Evolutionary conservation across 768 basidiomycete species (phyloP).

Genomic region (Suillus weaverae): DNA sequence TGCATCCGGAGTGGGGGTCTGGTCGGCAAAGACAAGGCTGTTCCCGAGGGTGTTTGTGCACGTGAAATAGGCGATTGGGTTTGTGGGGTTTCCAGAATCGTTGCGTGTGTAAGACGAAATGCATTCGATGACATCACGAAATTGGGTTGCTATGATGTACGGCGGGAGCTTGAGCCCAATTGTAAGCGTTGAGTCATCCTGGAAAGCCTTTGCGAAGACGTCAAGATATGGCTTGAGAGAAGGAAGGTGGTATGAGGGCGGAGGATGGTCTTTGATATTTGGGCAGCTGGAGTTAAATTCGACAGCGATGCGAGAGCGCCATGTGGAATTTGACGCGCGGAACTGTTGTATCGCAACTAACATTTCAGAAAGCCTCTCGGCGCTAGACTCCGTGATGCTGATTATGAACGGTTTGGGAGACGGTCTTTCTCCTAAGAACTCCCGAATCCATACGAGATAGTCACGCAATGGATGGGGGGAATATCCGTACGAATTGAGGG

Average conservation of each 20-base stretch:
- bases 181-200: slow-evolving; percentile 53
- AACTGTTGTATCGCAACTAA: slow-evolving; percentile 59
- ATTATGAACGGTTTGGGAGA: slow-evolving; percentile 71
- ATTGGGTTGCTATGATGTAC: slow-evolving; percentile 63
- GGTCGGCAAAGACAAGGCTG: slow-evolving; percentile 60
- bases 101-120: slow-evolving; percentile 41
- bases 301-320: slow-evolving; percentile 55
- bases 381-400: slow-evolving; percentile 68
- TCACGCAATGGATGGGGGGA: slow-evolving; percentile 70
- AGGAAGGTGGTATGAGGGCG: slow-evolving; percentile 62
- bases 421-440: slow-evolving; percentile 39
- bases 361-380: slow-evolving; percentile 53
- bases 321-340: slow-evolving; percentile 36
- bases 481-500: slow-evolving; percentile 86
- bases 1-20: slow-evolving; percentile 36
- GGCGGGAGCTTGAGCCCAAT: slow-evolving; percentile 82
- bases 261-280: slow-evolving; percentile 63
- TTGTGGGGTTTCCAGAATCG: slow-evolving; percentile 23
- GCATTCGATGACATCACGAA: slow-evolving; percentile 49
- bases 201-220: slow-evolving; percentile 50
- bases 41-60: slow-evolving; percentile 82
- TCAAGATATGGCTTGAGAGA: slow-evolving; percentile 54
- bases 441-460: slow-evolving; percentile 65
- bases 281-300: slow-evolving; percentile 89
- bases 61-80: slow-evolving; percentile 71